Percentiles rank a stretch among this genome's conserved stretches.
phyloP scores from a whole-genome alignment of 108 stramenopile species.

The Conticribra guillardii region DNA sequence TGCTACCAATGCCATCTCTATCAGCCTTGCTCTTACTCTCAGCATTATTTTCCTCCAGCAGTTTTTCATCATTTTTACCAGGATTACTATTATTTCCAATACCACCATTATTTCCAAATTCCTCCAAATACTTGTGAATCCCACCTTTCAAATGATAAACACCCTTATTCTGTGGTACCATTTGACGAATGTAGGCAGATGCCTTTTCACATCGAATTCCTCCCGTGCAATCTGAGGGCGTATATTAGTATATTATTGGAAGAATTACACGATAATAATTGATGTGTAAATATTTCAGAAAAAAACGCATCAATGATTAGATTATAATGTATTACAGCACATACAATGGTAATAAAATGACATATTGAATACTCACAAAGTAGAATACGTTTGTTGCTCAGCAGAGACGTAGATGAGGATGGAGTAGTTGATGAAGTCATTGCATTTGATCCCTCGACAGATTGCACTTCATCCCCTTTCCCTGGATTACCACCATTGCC shows the following conservation, averaged over 20 bases:
- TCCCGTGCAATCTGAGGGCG: slow-evolving; percentile 87
- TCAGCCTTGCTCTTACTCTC: too few species aligned
- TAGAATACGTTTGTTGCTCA: slow-evolving; percentile 41
- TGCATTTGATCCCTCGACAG: background rate
- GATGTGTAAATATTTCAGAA: slow-evolving; percentile 23
- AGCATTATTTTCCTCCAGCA: too few species aligned
- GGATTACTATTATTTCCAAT: background rate
- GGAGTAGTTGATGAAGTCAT: slow-evolving; percentile 7
- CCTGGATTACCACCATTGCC: background rate
- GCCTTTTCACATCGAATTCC: slow-evolving; percentile 96
- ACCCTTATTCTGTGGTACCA: slow-evolving; percentile 53
- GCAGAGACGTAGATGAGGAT: background rate
- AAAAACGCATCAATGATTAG: slow-evolving; percentile 5
- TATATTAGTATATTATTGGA: too few species aligned
- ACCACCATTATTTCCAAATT: slow-evolving; percentile 42
- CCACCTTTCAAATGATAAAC: slow-evolving; percentile 84
- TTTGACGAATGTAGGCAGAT: slow-evolving; percentile 70
- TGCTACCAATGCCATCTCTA: too few species aligned
- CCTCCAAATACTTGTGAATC: slow-evolving; percentile 88
- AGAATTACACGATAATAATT: slow-evolving; percentile 57
- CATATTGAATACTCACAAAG: background rate
- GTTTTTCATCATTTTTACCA: too few species aligned
- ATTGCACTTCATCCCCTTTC: background rate
- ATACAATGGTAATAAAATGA: slow-evolving; percentile 8
- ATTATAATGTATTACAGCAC: slow-evolving; percentile 60